A percentile compares a stretch with the other conserved stretches of the same genome.
Conservation (phyloP, 192 early-diverging fungal species). For the Coemansia biformis region DNA sequence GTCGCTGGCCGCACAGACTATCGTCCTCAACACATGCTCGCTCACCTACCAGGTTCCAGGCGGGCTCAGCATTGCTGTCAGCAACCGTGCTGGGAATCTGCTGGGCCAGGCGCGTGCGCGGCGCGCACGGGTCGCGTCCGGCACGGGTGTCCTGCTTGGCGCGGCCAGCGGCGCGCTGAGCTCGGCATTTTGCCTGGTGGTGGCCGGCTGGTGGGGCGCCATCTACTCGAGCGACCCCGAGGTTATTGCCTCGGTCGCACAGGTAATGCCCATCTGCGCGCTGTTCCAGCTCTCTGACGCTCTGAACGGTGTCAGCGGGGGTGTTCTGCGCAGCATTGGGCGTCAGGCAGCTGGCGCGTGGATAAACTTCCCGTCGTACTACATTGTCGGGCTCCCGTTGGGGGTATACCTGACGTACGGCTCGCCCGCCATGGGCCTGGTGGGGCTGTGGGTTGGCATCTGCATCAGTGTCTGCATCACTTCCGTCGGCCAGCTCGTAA, state of each 20-base stretch:
- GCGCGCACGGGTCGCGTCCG: conserved; percentile 52
- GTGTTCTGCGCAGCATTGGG: conserved; percentile 49
- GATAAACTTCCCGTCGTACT: too few species aligned
- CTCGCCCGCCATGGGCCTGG: conserved; percentile 7
- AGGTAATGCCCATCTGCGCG: conserved; percentile 67
- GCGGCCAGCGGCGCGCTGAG: conserved; percentile 42
- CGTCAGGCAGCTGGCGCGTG: conserved; percentile 39
- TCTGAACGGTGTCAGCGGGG: conserved; percentile 52
- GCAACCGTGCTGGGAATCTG: conserved; percentile 72
- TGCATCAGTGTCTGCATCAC: conserved; percentile 25
- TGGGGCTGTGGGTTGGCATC: conserved; percentile 34
- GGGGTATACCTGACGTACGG: conserved; percentile 46
- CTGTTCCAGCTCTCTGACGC: conserved; percentile 59
- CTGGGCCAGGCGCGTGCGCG: conserved; percentile 55
- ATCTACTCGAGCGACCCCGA: conserved; percentile 62
- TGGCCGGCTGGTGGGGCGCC: conserved; percentile 23
- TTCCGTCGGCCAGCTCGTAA: conserved; percentile 1
- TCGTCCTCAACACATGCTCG: conserved; percentile 61
- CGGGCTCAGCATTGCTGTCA: conserved; percentile 60
- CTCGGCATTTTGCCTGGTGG: conserved; percentile 43
- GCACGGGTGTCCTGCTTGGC: conserved; percentile 29
- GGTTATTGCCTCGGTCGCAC: conserved; percentile 63
- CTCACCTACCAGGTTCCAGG: conserved; percentile 69
- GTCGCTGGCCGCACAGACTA: conserved; percentile 73
- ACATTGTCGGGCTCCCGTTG: conserved; percentile 45